These are phyloP conservation scores for Beta corolliflora DNA, from an alignment of 179 eudicot species.

Conservation along the genomic window DNA sequence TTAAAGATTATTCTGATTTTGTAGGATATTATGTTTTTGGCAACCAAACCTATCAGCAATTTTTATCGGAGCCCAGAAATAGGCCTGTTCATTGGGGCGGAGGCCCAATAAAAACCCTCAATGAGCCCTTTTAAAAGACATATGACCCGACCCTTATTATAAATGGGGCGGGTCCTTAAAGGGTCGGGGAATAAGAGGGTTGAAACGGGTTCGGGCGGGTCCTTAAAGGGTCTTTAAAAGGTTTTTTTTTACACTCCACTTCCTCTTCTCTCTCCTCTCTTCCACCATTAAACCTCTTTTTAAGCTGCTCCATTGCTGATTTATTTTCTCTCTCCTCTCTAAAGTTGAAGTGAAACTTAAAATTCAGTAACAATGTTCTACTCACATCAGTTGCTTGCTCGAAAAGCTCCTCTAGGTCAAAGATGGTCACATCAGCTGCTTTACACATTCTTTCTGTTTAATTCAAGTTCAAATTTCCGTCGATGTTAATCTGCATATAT, in stretches of 20 bases:
- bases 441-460: not conserved
- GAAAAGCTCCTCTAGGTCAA: constrained; percentile 87
- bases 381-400: constrained; percentile 89
- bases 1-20: too few species aligned
- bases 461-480: not conserved
- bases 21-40: too few species aligned
- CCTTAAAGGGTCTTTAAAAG: too few species aligned
- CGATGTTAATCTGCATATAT: not conserved
- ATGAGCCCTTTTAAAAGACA: too few species aligned
- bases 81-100: too few species aligned
- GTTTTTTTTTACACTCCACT: not conserved
- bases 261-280: not conserved
- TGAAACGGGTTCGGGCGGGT: too few species aligned
- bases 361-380: constrained; percentile 56
- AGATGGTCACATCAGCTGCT: constrained; percentile 52
- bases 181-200: too few species aligned
- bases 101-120: too few species aligned
- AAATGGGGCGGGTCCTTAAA: too few species aligned
- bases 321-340: constrained; percentile 14
- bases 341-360: not conserved
- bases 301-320: not conserved
- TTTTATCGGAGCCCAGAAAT: too few species aligned
- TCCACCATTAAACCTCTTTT: not conserved
- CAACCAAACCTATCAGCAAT: too few species aligned
- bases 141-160: too few species aligned